Evolutionary conservation across 2,329 filamentous ascomycete species (phyloP), one percentile per base, ranked within the genome.

Genomic region (Penicillium sp.): DNA sequence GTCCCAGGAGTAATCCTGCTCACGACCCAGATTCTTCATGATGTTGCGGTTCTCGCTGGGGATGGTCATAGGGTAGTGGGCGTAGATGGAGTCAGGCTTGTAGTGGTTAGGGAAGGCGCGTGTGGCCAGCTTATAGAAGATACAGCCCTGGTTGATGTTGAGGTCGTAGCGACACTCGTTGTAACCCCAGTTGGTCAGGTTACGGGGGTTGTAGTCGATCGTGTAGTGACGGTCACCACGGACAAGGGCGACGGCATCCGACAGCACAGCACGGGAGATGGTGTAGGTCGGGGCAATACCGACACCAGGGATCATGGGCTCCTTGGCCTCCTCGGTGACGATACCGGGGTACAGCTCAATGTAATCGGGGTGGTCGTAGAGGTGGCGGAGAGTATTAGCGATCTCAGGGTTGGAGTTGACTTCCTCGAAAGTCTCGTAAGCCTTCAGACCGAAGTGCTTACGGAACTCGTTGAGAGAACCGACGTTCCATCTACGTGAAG

Each of bases 401-500:
- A 93, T 83, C 15, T 84, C 82, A 0, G 87, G 87, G 64, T 94
- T 88, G 0, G 87, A 86, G 72, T 93, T 94, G 76, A 95, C 92
- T 50, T 93, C 89, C 71, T 93, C 89, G 59, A 95, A 95, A 0
- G 81, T 89, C 23, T 87, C 84, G 69, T 95, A 88, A 0, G 85
- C 83, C 74, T 89, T 89, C 6, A 96, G 79, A 2, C 87, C 86
- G 66, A 93, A 93, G 76, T 92, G 89, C 71, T 89, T 87, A 52
- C 91, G 84, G 80, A 94, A 95, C 77, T 94, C 91, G 69, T 95
- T 95, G 60, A 95, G 79, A 0, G 88, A 87, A 0, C 88, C 88
- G 9, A 91, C 76, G 60, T 91, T 88, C 91, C 91, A 95, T 55
- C 83, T 82, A 46, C 91, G 82, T 4, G 88, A 85, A 60, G 92